Evolutionary conservation across 768 basidiomycete genomes (phyloP), one percentile per base, ranked within the genome.

Genomic region (Thelephora aurantiotincta): DNA sequence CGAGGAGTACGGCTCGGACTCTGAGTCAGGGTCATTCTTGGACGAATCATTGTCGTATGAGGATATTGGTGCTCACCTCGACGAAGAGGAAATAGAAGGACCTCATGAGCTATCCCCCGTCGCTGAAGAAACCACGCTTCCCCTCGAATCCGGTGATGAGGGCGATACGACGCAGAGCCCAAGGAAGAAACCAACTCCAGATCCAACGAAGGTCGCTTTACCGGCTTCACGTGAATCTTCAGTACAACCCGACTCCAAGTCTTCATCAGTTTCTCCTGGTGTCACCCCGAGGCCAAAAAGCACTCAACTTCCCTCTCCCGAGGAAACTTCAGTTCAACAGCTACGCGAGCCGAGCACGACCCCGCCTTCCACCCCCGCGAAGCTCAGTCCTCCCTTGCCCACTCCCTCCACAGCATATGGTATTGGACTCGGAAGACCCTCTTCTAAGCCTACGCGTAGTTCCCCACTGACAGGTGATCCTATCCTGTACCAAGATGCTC

Each of bases 371-470:
- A 77, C 80, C n/a, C 81, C 82, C 0, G 56, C 61, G 2, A 55
- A 64, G 13, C 59, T 66, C 18, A 50, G 64, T 23, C 54, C 63
- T 7, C 58, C 68, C n/a, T 56, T 72, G 16, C 50, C 65, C 2
- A 51, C 60, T 16, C 57, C 58, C 12, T 49, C 55, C 2, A 36
- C 44, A 18, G 62, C 67, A 2, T 58, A 79, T 30, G 70, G 71
- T 19, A 58, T 73, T 14, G 75, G 77, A 33, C 68, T 73, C 16
- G 75, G 78, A 16, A 69, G 81, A 35, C 77, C 77, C 1, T 78
- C 72, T 43, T 72, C 82, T 6, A 74, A 79, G 6, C 84, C 84
- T 0, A 61, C 70, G 2, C 76, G 82, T n/a, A 88, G 86, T 53
- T 87, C 86, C 2, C 86, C 86, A 1, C 65, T 88, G 44, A 79